Conservation (phyloP, 139 green algal species). For the Volvox africanus region DNA sequence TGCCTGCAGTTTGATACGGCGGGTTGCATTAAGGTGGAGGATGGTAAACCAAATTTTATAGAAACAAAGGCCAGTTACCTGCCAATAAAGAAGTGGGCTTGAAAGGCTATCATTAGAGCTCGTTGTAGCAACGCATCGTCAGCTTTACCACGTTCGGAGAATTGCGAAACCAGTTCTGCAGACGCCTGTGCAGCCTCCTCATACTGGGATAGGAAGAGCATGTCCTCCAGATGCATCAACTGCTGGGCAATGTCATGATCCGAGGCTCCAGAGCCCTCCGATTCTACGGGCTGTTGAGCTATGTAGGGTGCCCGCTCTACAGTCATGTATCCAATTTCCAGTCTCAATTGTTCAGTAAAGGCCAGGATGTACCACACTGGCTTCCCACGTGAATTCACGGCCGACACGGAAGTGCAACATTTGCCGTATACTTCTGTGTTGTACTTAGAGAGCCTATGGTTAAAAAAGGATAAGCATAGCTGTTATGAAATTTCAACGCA, state of each 20-base stretch:
- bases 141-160: background rate
- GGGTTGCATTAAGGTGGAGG: too few species aligned
- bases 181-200: background rate
- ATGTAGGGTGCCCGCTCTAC: too few species aligned
- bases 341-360: too few species aligned
- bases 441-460: too few species aligned
- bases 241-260: background rate
- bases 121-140: background rate
- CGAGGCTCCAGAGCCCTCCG: background rate
- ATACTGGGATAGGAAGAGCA: slow-evolving; percentile 1
- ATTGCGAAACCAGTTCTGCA: background rate
- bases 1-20: background rate
- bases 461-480: background rate
- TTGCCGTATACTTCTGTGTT: background rate
- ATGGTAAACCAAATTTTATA: too few species aligned
- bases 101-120: background rate
- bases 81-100: slow-evolving; percentile 27
- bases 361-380: too few species aligned
- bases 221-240: background rate
- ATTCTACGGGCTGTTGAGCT: too few species aligned
- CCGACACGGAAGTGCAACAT: background rate
- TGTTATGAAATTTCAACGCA: background rate
- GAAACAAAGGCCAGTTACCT: background rate
- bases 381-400: too few species aligned
- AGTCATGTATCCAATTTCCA: too few species aligned